phyloP scores from a whole-genome alignment of 192 early-diverging fungal genomes.

The Coemansia brasiliensis region DNA sequence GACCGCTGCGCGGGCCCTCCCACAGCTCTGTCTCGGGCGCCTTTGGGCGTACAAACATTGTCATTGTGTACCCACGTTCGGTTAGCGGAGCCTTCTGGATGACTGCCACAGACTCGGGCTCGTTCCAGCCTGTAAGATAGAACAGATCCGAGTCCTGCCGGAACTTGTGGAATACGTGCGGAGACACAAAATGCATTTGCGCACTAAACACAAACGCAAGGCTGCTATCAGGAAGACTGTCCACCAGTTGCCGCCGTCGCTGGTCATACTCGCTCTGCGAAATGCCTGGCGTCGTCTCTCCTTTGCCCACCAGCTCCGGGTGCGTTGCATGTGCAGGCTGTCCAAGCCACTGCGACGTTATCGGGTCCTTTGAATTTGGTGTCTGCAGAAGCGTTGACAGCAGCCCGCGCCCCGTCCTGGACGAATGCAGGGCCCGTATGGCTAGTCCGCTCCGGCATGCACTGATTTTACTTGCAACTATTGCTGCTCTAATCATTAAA shows the following conservation, averaged over 20 bases:
- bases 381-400: constrained; percentile 42
- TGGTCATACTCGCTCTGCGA: constrained; percentile 71
- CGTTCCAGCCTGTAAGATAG: constrained; percentile 90
- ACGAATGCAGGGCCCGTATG: not conserved
- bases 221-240: constrained; percentile 63
- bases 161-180: constrained; percentile 92
- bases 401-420: constrained; percentile 12
- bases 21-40: constrained; percentile 77
- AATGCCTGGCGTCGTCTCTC: constrained; percentile 83
- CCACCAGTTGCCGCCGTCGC: constrained; percentile 67
- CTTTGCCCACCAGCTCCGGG: constrained; percentile 73
- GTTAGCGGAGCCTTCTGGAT: constrained; percentile 57
- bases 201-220: constrained; percentile 72
- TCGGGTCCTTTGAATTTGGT: constrained; percentile 37
- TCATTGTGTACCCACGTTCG: constrained; percentile 72
- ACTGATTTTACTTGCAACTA: not conserved
- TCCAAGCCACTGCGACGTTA: constrained; percentile 58
- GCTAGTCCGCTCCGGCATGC: too few relatives aligned
- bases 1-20: constrained; percentile 88
- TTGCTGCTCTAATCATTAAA: not conserved
- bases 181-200: constrained; percentile 78
- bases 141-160: constrained; percentile 91
- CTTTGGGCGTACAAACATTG: constrained; percentile 83
- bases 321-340: constrained; percentile 84
- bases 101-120: constrained; percentile 79